Evolutionary conservation across 768 basidiomycete genomes (phyloP), one percentile per base, ranked within the genome.

Genomic region (Coprinellus micaceus): DNA sequence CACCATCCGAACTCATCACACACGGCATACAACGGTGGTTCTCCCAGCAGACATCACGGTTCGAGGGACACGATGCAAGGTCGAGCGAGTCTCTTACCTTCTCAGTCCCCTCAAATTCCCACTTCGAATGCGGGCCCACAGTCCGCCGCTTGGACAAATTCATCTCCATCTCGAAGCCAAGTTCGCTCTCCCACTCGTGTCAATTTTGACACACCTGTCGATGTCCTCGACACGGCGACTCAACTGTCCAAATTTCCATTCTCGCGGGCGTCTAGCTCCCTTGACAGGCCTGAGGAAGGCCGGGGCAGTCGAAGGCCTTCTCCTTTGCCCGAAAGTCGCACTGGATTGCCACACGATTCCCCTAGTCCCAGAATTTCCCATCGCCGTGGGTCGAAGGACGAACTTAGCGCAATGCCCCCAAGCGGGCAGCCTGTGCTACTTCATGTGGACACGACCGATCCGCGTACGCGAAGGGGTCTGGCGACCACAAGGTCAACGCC

Each of bases 21-120:
- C 21, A 43, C 24, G 17, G 33, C 22, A 29, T 22, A n/a, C 10
- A 51, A 64, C 36, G 58, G 55, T 24, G 52, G 58, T 11, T 37
- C 59, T 19, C 57, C 44, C 17, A 33, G 33, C 33, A 64, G 61
- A 46, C 29, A 44, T 15, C 64, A 64, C 60, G 65, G 64, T 26
- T 63, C 64, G 4, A 55, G 58, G 30, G 65, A 68, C 45, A 25
- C 51, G 44, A 63, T 60, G 15, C 67, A 66, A 50, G 61, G 60
- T 9, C 64, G 66, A 39, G 61, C 67, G 19, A 61, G 58, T 56
- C 26, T 65, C 21, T 29, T 52, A 13, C 56, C 60, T 52, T 13
- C 49, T 13, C 56, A 57, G 33, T 28, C 49, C 6, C 33, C 41
- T 13, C 30, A 40, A 1, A 45, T 52, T 29, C 43, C 44, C 30